phyloP scores from a whole-genome alignment of 2,329 filamentous ascomycete genomes.

The Blastomyces parvus region DNA sequence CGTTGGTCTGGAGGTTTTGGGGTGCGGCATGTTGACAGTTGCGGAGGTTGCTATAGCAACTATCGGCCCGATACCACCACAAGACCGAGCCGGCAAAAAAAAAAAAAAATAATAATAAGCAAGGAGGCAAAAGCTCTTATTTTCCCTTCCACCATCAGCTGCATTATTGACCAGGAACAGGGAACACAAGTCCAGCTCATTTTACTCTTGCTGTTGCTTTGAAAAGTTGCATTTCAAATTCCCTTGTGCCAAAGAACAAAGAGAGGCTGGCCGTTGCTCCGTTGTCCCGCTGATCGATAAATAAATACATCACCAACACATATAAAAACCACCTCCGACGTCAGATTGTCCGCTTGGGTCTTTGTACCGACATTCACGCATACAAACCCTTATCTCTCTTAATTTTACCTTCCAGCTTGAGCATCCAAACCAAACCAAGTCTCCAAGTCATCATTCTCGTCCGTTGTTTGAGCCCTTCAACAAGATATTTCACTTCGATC shows the following conservation, averaged over 20 bases:
- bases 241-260: not conserved
- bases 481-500: not conserved
- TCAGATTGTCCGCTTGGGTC: not conserved
- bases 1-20: not conserved
- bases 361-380: not conserved
- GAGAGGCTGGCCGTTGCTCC: not conserved
- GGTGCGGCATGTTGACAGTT: too few species aligned
- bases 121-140: too few species aligned
- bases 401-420: not conserved
- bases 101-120: not conserved
- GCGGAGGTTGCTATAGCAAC: constrained; percentile 31
- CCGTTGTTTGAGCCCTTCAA: not conserved
- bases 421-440: not conserved
- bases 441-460: not conserved
- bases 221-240: not conserved
- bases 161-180: constrained; percentile 8
- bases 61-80: constrained; percentile 23
- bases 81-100: not conserved
- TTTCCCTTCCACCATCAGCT: constrained; percentile 6
- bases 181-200: constrained; percentile 19
- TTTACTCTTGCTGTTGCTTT: constrained; percentile 11
- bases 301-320: not conserved
- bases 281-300: not conserved
- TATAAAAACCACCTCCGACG: not conserved
- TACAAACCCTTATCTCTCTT: not conserved